These are phyloP conservation scores for Musa troglodytarum DNA, from an alignment of 176 grass and related monocot species.

Conservation along the genomic window DNA sequence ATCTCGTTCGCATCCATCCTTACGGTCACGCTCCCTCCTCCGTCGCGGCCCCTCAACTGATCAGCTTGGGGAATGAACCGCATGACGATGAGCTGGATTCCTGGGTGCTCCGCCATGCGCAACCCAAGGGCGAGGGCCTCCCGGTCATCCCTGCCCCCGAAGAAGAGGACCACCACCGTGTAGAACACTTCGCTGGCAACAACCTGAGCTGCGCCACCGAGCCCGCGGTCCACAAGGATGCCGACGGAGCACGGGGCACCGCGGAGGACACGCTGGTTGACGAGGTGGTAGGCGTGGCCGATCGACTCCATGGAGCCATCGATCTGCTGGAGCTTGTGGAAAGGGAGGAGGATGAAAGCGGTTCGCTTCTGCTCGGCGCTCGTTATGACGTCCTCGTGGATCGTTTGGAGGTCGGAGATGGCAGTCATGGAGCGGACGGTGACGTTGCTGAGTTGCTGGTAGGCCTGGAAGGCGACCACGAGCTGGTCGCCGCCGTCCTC, in stretches of 20 bases:
- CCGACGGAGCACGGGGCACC: not conserved
- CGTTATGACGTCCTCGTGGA: not conserved
- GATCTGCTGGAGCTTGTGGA: slow-evolving; percentile 4
- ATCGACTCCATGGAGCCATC: not conserved
- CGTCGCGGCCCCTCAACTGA: not conserved
- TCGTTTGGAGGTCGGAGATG: not conserved
- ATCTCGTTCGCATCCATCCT: slow-evolving; percentile 2
- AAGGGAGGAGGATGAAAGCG: not conserved
- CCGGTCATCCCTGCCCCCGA: not conserved
- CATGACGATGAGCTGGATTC: not conserved
- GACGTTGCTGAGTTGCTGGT: slow-evolving; percentile 8
- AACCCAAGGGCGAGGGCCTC: not conserved
- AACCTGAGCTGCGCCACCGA: not conserved
- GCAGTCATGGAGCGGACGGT: not conserved
- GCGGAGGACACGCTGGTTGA: not conserved
- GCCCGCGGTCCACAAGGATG: not conserved
- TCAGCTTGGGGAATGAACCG: not conserved
- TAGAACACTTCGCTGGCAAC: not conserved
- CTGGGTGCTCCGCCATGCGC: slow-evolving; percentile 2
- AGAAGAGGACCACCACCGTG: slow-evolving; percentile 2
- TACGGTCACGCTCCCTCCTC: not conserved
- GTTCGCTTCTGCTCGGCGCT: not conserved
- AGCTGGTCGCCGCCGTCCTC: not conserved
- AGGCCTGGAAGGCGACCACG: slow-evolving; percentile 4
- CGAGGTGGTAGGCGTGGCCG: not conserved